phyloP scores from a whole-genome alignment of 768 basidiomycete genomes.

The Agrocybe praecox region DNA sequence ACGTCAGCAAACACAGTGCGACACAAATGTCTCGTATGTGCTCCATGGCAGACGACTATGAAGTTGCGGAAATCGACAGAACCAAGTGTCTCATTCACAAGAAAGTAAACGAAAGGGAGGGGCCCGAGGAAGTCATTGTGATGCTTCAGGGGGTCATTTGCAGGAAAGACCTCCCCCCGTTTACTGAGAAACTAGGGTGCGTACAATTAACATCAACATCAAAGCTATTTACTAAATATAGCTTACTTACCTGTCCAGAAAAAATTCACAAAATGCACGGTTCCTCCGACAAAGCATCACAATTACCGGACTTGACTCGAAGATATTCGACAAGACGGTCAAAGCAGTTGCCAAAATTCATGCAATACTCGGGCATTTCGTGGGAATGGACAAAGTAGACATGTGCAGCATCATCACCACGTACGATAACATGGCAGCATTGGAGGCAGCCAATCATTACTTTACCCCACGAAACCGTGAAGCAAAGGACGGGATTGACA shows the following conservation, averaged over 20 bases:
- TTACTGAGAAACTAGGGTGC: background rate
- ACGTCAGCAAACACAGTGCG: too few relatives aligned
- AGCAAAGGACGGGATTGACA: background rate
- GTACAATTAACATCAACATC: too few relatives aligned
- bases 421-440: background rate
- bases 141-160: conserved; percentile 6
- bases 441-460: conserved; percentile 8
- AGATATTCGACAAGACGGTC: background rate
- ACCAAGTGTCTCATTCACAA: background rate
- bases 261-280: background rate
- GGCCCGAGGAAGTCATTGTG: background rate
- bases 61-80: background rate
- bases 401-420: background rate
- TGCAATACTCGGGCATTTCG: background rate
- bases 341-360: conserved; percentile 4
- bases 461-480: conserved; percentile 4
- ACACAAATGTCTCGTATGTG: too few relatives aligned
- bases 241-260: too few relatives aligned
- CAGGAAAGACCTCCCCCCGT: conserved; percentile 4
- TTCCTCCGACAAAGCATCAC: conserved; percentile 9
- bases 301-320: background rate
- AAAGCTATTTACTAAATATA: too few relatives aligned
- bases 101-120: background rate
- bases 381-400: conserved; percentile 1
- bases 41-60: background rate